Percentiles rank a stretch among this genome's conserved stretches.
Evolutionary conservation across 805 yeast genomes (phyloP).

Genomic region (Nakazawaea peltata): DNA sequence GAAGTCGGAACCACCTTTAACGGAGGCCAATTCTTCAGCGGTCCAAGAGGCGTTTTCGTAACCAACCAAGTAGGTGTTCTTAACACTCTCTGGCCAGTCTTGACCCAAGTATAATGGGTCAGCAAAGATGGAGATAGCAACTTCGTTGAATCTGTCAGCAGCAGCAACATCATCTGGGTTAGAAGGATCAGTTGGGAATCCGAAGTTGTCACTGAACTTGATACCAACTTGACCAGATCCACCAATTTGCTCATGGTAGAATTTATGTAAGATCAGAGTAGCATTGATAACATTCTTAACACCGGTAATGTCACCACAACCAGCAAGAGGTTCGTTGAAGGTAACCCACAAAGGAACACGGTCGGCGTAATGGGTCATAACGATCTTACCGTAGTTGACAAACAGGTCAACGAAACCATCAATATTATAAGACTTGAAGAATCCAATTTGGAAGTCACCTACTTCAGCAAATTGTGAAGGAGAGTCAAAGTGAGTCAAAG

Average conservation of each 20-base stretch:
- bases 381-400: slow-evolving; percentile 23
- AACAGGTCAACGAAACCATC: slow-evolving; percentile 22
- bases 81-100: slow-evolving; percentile 21
- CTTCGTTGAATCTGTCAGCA: slow-evolving; percentile 19
- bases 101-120: slow-evolving; percentile 24
- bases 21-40: slow-evolving; percentile 17
- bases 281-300: slow-evolving; percentile 17
- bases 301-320: slow-evolving; percentile 20
- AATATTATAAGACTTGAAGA: slow-evolving; percentile 11
- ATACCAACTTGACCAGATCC: slow-evolving; percentile 19
- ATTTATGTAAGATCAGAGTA: slow-evolving; percentile 10
- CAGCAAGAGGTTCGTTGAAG: slow-evolving; percentile 23
- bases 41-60: slow-evolving; percentile 14
- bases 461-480: slow-evolving; percentile 16
- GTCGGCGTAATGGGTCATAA: slow-evolving; percentile 22
- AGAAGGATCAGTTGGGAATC: slow-evolving; percentile 19
- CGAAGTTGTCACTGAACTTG: slow-evolving; percentile 22
- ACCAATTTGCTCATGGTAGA: slow-evolving; percentile 16
- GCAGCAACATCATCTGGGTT: slow-evolving; percentile 19
- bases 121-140: slow-evolving; percentile 19
- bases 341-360: slow-evolving; percentile 26
- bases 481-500: slow-evolving; percentile 27
- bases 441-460: slow-evolving; percentile 17
- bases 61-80: slow-evolving; percentile 14
- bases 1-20: slow-evolving; percentile 22